Base-by-base conservation (phyloP, 768 basidiomycete genomes). In the Phylloporus sp. region DNA sequence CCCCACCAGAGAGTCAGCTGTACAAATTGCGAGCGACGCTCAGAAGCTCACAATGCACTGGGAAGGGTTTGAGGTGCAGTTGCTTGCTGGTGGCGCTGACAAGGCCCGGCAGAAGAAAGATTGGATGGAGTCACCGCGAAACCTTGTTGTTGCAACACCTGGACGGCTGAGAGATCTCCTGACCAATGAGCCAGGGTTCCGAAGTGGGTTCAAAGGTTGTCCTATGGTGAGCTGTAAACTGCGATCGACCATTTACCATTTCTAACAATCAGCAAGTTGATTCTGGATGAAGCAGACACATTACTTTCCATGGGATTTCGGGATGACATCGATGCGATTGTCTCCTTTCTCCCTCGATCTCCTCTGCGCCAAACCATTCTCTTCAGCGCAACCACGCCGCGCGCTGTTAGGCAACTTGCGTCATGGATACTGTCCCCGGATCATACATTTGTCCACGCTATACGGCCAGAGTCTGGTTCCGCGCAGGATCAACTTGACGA, bases 211-310 rank as follows among this genome's bases (percentile, higher is more conserved):
- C 22, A 65, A 69, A 20, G 71, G 76, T 16, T 78, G 86, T 2
- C 75, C 83, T 59, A 72, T 82, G 58, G 88, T 88, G 58, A 39
- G 84, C 72, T 27, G 42, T 20, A 16, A 18, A 5, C n/a, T 42
- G 24, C 45, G 16, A 31, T 24, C 27, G 3, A 10, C 4, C 18
- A 31, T 50, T 32, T 20, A 31, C 54, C 32, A 40, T 22, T 23
- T n/a, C 49, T 54, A 27, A 58, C 52, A n/a, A 50, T 36, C 47
- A 20, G 4, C 11, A 56, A 92, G 89, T 78, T 98, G 47, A 78
- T 98, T 53, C 75, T 98, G 51, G 97, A 98, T 62, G 92, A 97
- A 66, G 91, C 92, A 11, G 94, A 98, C 62, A 90, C 87, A 0
- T 76, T 95, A 12, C 75, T 97, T 11, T 91, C 93, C 50, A 88